These are phyloP conservation scores for Huntiella abstrusa DNA, from an alignment of 2,329 filamentous ascomycete species.

Conservation along the genomic window DNA sequence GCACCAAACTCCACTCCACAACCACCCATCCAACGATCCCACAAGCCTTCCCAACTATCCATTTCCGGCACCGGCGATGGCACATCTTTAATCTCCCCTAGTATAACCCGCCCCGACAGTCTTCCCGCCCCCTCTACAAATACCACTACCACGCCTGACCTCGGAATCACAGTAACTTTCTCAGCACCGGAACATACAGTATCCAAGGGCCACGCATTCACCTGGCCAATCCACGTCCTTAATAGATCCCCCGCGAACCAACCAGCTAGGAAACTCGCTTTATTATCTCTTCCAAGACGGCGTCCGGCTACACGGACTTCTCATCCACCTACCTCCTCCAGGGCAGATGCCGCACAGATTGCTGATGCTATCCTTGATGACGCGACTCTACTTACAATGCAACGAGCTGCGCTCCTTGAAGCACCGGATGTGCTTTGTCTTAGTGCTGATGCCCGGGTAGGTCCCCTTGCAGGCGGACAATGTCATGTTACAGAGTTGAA, in stretches of 20 bases:
- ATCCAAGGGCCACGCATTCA: conserved; percentile 46
- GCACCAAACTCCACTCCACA: conserved; percentile 29
- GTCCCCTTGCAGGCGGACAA: conserved; percentile 50
- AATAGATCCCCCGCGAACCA: conserved; percentile 42
- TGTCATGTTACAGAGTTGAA: conserved; percentile 57
- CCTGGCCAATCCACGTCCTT: conserved; percentile 56
- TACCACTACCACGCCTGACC: conserved; percentile 31
- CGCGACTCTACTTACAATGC: conserved; percentile 51
- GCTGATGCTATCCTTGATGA: conserved; percentile 55
- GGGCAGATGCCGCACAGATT: conserved; percentile 22
- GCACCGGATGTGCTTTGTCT: conserved; percentile 52
- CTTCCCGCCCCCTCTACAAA: conserved; percentile 38
- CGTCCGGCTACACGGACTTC: conserved; percentile 33
- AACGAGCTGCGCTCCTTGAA: conserved; percentile 44
- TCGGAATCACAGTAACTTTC: conserved; percentile 61
- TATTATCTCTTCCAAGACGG: conserved; percentile 48
- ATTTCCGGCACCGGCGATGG: conserved; percentile 31
- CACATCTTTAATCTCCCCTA: conserved; percentile 37
- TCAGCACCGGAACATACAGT: conserved; percentile 38
- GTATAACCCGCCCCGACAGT: conserved; percentile 38
- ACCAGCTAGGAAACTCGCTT: conserved; percentile 43
- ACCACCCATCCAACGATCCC: conserved; percentile 39
- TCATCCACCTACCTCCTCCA: conserved; percentile 32
- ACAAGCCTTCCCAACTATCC: conserved; percentile 45
- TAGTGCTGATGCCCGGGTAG: conserved; percentile 54